Evolutionary conservation across 305 asterid species (phyloP), one percentile per base, ranked within the genome.

Genomic region (Stenogyne calaminthoides): DNA sequence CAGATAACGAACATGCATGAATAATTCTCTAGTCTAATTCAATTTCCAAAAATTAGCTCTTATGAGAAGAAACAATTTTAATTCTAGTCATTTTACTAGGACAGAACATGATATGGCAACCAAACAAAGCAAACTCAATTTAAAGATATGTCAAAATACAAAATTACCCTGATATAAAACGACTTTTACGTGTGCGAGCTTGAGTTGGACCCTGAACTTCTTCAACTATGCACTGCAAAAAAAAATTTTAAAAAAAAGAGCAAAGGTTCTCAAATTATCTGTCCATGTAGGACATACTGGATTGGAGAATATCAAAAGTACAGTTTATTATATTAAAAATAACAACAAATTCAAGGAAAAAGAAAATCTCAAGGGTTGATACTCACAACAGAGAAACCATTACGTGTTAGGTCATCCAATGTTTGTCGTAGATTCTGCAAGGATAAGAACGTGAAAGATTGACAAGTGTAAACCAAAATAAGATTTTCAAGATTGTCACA

Each of bases 201-300:
- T 90, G 98, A 85, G 97, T 80, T 81, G 99, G 98, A 84, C 98
- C 98, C 83, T 95, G 98, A 77, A 95, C 92, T 89, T 95, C 99
- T 87, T 95, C 98, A 84, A 95, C 98, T 65, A 95, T 89, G 85
- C 99, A 92, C 99, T 95, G 80, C 65, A 81, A 75, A 72, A 12
- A 19, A 6, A 19, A 47, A 39, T n/a, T n/a, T n/a, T n/a, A 9
- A 39, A 11, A 16, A n/a, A n/a, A n/a, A n/a, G 44, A 16, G 76
- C 74, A 25, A 62, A 19, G 27, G 19, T 27, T 64, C 61, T 71
- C 66, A 74, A 52, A 71, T 69, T 40, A 66, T 56, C 77, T 49
- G 19, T 52, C 76, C 61, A 29, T 25, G 49, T 2, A 62, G 25
- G 72, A 70, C 27, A 39, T 4, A 5, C 20, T 27, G 44, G 69